Percentiles rank a stretch among this genome's conserved stretches.
phyloP scores from a whole-genome alignment of 2,329 filamentous ascomycete genomes.

The Fusarium sp. region DNA sequence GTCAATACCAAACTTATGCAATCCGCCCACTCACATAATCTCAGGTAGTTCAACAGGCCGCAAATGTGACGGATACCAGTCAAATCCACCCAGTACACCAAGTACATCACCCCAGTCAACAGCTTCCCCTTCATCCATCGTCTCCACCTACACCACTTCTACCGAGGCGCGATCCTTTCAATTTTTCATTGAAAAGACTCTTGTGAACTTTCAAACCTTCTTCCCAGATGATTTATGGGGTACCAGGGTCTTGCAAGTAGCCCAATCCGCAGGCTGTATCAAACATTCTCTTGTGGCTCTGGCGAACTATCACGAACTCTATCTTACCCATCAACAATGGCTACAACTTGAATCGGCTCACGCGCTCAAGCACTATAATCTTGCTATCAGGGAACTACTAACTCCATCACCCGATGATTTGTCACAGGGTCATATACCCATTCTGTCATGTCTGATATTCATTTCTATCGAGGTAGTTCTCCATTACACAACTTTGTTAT shows the following conservation, averaged over 20 bases:
- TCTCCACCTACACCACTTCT: background rate
- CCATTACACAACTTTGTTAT: too few species aligned
- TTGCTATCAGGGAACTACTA: slow-evolving; percentile 25
- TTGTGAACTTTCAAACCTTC: slow-evolving; percentile 30
- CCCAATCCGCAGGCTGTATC: slow-evolving; percentile 16
- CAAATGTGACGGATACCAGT: slow-evolving; percentile 25
- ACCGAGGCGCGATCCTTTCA: slow-evolving; percentile 25
- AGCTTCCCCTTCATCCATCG: background rate
- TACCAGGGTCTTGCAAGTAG: slow-evolving; percentile 19
- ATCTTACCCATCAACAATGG: slow-evolving; percentile 13
- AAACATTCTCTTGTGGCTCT: slow-evolving; percentile 20
- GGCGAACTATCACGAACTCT: slow-evolving; percentile 20
- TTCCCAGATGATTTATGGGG: slow-evolving; percentile 30
- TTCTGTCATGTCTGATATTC: slow-evolving; percentile 35
- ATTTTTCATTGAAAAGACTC: slow-evolving; percentile 32
- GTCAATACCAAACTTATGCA: background rate
- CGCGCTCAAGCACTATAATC: slow-evolving; percentile 26
- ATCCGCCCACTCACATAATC: background rate
- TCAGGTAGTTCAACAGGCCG: slow-evolving; percentile 31
- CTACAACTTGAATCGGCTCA: background rate
- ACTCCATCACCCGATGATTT: background rate
- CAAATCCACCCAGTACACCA: background rate
- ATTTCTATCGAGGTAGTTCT: slow-evolving; percentile 29
- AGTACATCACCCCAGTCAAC: background rate
- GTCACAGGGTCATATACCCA: slow-evolving; percentile 7